phyloP scores from a whole-genome alignment of 345 rosid species.

The Cardamine occulta region DNA sequence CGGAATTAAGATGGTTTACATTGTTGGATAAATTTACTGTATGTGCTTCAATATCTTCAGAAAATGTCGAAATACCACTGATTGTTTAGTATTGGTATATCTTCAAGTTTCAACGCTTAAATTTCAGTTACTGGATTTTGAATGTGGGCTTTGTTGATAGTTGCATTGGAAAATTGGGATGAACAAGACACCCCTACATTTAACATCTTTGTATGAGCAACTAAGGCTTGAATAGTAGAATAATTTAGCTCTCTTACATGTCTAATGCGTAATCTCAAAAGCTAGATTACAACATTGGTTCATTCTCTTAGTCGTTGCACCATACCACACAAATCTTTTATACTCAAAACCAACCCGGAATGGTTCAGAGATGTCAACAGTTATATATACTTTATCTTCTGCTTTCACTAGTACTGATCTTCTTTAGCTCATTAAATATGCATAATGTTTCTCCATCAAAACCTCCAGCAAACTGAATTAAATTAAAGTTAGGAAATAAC shows the following conservation, averaged over 20 bases:
- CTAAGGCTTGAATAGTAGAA: not conserved
- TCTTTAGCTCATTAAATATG: slow-evolving; percentile 74
- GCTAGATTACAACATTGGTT: slow-evolving; percentile 13
- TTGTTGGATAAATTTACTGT: not conserved
- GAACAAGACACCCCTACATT: not conserved
- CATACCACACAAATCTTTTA: slow-evolving; percentile 18
- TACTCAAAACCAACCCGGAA: slow-evolving; percentile 1
- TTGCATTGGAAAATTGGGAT: not conserved
- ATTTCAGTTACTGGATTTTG: not conserved
- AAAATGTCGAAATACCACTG: no score
- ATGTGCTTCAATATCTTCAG: not conserved
- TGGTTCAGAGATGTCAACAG: not conserved
- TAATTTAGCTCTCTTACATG: slow-evolving; percentile 25
- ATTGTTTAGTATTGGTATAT: not conserved
- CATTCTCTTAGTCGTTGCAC: not conserved
- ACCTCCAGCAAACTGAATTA: slow-evolving; percentile 87
- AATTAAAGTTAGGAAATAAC: slow-evolving; percentile 19
- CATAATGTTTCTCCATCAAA: slow-evolving; percentile 67
- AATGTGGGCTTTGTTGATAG: not conserved
- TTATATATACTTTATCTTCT: slow-evolving; percentile 20
- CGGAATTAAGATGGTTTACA: not conserved
- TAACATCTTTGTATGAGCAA: slow-evolving; percentile 8
- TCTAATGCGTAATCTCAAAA: slow-evolving; percentile 11
- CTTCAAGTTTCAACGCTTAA: not conserved
- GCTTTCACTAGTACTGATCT: slow-evolving; percentile 36